Evolutionary conservation across 2,329 filamentous ascomycete species (phyloP).

Genomic region (Septoria petroselini): DNA sequence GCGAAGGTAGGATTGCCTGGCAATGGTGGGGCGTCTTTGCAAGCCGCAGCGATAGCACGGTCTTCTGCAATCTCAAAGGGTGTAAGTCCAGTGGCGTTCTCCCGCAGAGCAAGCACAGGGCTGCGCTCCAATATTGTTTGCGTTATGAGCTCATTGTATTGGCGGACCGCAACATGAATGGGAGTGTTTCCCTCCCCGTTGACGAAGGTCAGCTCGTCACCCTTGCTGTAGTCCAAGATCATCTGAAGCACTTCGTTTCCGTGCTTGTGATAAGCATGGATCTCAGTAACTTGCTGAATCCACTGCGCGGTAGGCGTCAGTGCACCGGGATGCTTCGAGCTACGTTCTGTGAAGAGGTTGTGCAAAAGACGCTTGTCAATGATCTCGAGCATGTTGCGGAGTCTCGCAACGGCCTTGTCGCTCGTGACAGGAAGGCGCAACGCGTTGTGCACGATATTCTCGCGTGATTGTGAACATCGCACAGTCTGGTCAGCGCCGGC

Average conservation of each 20-base stretch:
- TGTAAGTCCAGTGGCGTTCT: conserved; percentile 74
- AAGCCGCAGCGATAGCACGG: conserved; percentile 41
- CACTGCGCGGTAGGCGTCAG: conserved; percentile 60
- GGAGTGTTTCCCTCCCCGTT: conserved; percentile 64
- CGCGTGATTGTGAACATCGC: conserved; percentile 54
- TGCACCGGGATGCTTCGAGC: conserved; percentile 51
- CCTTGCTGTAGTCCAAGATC: conserved; percentile 40
- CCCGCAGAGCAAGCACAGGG: conserved; percentile 62
- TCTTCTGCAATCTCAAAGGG: conserved; percentile 66
- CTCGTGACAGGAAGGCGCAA: conserved; percentile 23
- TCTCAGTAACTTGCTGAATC: conserved; percentile 3
- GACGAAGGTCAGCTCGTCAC: conserved; percentile 49
- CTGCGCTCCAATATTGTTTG: conserved; percentile 56
- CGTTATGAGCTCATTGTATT: conserved; percentile 45
- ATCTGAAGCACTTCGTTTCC: conserved; percentile 16
- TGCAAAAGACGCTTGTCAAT: conserved; percentile 57
- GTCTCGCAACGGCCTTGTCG: conserved; percentile 17
- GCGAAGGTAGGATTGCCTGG: conserved; percentile 10
- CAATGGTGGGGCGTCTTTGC: conserved; percentile 15
- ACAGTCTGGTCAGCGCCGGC: conserved; percentile 66
- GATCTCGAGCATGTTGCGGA: conserved; percentile 52
- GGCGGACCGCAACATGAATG: conserved; percentile 56
- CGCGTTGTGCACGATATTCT: conserved; percentile 68
- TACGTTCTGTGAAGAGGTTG: conserved; percentile 59
- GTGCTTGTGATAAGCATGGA: not conserved